phyloP scores from a whole-genome alignment of 2,329 filamentous ascomycete species.

The Fusarium newnesense region DNA sequence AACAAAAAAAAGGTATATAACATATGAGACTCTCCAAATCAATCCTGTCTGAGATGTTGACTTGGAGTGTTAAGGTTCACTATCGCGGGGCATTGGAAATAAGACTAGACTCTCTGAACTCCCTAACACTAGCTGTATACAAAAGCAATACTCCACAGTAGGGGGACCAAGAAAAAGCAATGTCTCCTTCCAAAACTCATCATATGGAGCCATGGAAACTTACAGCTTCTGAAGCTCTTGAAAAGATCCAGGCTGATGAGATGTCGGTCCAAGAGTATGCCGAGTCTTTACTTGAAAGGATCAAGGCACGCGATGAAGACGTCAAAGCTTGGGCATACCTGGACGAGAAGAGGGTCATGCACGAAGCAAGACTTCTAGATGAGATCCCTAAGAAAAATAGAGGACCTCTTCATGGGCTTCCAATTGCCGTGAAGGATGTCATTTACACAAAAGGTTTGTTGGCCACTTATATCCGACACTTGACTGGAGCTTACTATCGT shows the following conservation, averaged over 20 bases:
- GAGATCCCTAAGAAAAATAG: slow-evolving; percentile 57
- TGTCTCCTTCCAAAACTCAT: slow-evolving; percentile 25
- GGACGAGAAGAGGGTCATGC: slow-evolving; percentile 56
- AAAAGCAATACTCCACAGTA: background rate
- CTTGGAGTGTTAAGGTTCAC: background rate
- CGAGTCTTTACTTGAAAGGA: slow-evolving; percentile 57
- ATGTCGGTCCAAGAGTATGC: slow-evolving; percentile 63
- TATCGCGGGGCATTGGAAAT: background rate
- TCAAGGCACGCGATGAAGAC: slow-evolving; percentile 54
- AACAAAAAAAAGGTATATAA: slow-evolving; percentile 3
- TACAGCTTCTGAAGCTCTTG: slow-evolving; percentile 57
- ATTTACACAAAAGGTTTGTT: slow-evolving; percentile 63
- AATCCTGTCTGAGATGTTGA: background rate
- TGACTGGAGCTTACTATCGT: background rate
- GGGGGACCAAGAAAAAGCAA: slow-evolving; percentile 1
- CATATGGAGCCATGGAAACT: slow-evolving; percentile 37
- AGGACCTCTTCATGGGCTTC: slow-evolving; percentile 67
- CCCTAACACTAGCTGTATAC: background rate
- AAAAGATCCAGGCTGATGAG: slow-evolving; percentile 52
- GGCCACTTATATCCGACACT: no score
- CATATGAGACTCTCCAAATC: background rate
- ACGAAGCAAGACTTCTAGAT: slow-evolving; percentile 62
- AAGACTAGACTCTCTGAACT: background rate
- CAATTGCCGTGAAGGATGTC: slow-evolving; percentile 69
- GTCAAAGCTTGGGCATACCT: slow-evolving; percentile 65